Base-by-base conservation (phyloP, 768 basidiomycete genomes). In the Mycena amicta region DNA sequence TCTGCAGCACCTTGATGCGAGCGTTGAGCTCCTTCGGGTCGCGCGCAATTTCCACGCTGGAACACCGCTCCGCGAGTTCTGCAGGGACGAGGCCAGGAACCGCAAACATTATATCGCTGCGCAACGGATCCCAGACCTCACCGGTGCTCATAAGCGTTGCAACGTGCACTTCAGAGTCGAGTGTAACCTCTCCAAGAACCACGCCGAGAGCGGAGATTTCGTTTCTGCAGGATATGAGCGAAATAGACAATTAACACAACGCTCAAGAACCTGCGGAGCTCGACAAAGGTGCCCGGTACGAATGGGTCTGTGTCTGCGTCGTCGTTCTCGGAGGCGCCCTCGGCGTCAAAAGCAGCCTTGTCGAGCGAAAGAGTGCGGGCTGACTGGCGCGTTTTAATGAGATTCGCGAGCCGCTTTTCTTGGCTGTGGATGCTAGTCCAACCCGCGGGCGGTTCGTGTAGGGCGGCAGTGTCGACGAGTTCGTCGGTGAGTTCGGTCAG, bases 1-100 rank as follows among this genome's bases (percentile, higher is more conserved):
- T 76, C 64, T 79, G 83, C 25, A 92, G 77, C 20, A 88, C 80
- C 53, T 84, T 78, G 3, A 91, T 78, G 2, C 93, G 81, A 2
- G 92, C 91, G 26, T 75, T 72, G 49, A 80, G 70, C 57, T 88
- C 72, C 4, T 63, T 61, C 16, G 66, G 65, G 27, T 68, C 74
- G 6, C 50, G 41, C 0, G 81, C 69, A 23, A 68, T 54, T 0
- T 62, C 63, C 1, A 65, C 56, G 1, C 41, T 40, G 1, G 87
- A 85, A 65, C 86, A 88, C 29, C 83, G 77, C 31, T 62, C 61
- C 0, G 78, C 74, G 6, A 85, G 73, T 58, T 82, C 76, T 40
- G 59, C 51, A 15, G 81, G 67, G 25, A 84, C 72, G 65, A 88
- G 77, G n/a, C 73, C 70, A 0, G 88, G 88, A n/a, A 90, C 73